Evolutionary conservation across 495 filamentous ascomycete genomes (phyloP), one percentile per base, ranked within the genome.

Genomic region (Penicillium ochrochloron): DNA sequence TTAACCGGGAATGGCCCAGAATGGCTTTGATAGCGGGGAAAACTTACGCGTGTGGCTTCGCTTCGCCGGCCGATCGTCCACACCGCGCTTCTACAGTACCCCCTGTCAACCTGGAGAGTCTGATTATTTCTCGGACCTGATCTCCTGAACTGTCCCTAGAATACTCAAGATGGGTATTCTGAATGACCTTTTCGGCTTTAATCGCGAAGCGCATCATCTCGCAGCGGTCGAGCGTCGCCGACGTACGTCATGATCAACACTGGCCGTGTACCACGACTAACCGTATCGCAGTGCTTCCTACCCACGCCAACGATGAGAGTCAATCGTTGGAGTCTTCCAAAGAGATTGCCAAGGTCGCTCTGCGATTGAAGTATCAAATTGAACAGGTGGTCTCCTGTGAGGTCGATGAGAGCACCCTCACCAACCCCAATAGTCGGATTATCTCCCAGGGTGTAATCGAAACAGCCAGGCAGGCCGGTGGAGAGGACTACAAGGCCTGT

Each of bases 361-460:
- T 98, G 23, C 90, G 92, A 50, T 80, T 99, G 64, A 94, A 94
- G 67, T 92, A 96, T 73, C 90, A 97, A 68, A 89, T 99, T 70
- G 93, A 97, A 75, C 84, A 91, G 67, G 88, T 92, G 37, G 86
- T 99, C 12, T 89, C 93, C 2, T 97, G 90, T 78, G 95, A 98
- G 75, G 80, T 98, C 19, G 87, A 93, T 60, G 84, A 90, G 64
- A 78, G 77, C 6, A 78, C 81, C 51, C 80, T 99, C 73, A 94
- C 92, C 7, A 78, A 82, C 51, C 84, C 95, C 19, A 92, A 97
- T 75, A 94, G 91, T 71, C 83, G 84, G 54, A 82, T 99, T 73
- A 93, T 99, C 69, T 97, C 93, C 0, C 77, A 78, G 5, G 81
- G 85, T 59, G 95, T 99, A 7, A 76, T 97, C 57, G 73, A 85